Conservation (phyloP, 148 eudicot species). For the Salicornia ramosissima region DNA sequence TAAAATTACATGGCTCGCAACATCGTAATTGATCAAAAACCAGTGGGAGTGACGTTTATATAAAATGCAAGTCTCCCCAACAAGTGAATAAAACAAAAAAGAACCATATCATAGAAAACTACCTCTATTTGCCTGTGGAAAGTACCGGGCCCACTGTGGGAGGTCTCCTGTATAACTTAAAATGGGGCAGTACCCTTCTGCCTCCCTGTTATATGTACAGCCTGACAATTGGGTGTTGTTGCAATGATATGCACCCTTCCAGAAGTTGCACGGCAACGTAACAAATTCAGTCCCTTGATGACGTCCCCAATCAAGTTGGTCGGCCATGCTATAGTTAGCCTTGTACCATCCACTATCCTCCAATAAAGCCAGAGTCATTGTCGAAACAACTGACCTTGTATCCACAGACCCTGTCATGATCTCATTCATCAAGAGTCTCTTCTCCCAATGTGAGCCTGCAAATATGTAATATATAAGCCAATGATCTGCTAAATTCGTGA, state of each 20-base stretch:
- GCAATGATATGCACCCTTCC: slow-evolving; percentile 98
- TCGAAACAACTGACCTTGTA: slow-evolving; percentile 89
- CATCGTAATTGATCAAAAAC: neutral
- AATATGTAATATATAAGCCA: slow-evolving; percentile 21
- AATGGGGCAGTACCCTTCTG: slow-evolving; percentile 96
- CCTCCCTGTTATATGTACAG: slow-evolving; percentile 95
- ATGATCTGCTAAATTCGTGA: slow-evolving; percentile 5
- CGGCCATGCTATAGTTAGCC: slow-evolving; percentile 97
- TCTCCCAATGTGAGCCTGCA: slow-evolving; percentile 99
- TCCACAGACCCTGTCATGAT: slow-evolving; percentile 99
- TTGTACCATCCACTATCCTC: slow-evolving; percentile 99
- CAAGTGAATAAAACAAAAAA: neutral
- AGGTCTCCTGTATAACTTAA: slow-evolving; percentile 72
- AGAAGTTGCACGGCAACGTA: slow-evolving; percentile 68
- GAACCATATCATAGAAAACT: slow-evolving; percentile 13
- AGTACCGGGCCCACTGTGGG: slow-evolving; percentile 95
- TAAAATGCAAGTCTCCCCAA: neutral
- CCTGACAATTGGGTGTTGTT: slow-evolving; percentile 90
- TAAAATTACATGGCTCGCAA: neutral
- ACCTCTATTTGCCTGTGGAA: slow-evolving; percentile 96
- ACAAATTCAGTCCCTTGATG: slow-evolving; percentile 95
- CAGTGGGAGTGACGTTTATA: neutral
- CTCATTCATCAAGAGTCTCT: slow-evolving; percentile 97
- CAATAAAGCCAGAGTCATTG: slow-evolving; percentile 88
- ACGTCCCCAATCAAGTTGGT: slow-evolving; percentile 90